phyloP scores from a whole-genome alignment of 352 stramenopile genomes.

The Pythium volutum region DNA sequence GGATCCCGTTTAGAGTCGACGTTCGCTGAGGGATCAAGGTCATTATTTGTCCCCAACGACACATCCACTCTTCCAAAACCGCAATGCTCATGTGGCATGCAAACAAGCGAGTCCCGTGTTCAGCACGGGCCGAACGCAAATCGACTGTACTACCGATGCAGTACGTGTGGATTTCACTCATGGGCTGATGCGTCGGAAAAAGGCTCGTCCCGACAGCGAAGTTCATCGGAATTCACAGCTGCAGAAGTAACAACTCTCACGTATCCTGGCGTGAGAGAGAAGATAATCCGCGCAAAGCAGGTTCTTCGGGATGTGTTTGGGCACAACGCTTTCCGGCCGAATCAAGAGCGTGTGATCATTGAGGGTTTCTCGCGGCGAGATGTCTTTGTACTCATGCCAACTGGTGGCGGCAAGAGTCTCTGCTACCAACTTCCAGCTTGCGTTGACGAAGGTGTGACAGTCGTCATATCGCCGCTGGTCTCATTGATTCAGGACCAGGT shows the following conservation, averaged over 20 bases:
- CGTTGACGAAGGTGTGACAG: slow-evolving; percentile 89
- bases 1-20: not conserved
- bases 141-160: slow-evolving; percentile 68
- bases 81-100: slow-evolving; percentile 60
- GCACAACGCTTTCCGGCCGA: slow-evolving; percentile 93
- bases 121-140: slow-evolving; percentile 67
- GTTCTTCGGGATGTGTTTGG: slow-evolving; percentile 92
- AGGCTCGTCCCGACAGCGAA: not conserved
- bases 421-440: slow-evolving; percentile 96
- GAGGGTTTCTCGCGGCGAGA: slow-evolving; percentile 91
- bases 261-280: slow-evolving; percentile 51
- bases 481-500: slow-evolving; percentile 99
- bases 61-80: slow-evolving; percentile 17
- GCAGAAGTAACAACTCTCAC: slow-evolving; percentile 14
- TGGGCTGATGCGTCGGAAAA: slow-evolving; percentile 45
- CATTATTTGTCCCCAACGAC: slow-evolving; percentile 1
- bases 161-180: slow-evolving; percentile 71
- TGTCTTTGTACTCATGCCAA: slow-evolving; percentile 99
- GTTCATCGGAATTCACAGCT: slow-evolving; percentile 11
- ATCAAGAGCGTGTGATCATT: slow-evolving; percentile 95
- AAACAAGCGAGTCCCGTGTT: slow-evolving; percentile 52
- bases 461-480: slow-evolving; percentile 98
- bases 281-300: slow-evolving; percentile 66
- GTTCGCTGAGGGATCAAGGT: not conserved
- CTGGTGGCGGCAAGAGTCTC: slow-evolving; percentile 97